These are phyloP conservation scores for Aspergillus unguis DNA, from an alignment of 2,329 filamentous ascomycete species.

Conservation along the genomic window DNA sequence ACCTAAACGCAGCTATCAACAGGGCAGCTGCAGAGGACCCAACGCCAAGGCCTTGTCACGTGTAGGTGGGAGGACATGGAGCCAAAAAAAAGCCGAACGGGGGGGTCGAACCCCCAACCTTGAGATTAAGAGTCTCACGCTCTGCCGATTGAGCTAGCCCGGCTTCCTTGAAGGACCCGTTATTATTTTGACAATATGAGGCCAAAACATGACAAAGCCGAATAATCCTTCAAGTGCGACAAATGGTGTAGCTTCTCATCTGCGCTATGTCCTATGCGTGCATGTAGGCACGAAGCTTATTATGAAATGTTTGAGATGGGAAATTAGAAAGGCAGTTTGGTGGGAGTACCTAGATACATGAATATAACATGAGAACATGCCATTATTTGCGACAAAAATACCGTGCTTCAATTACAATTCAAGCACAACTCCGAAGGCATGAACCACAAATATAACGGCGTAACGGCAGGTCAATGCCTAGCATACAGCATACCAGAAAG, in stretches of 20 bases:
- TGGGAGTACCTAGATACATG: constrained; percentile 3
- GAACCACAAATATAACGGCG: not conserved
- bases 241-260: too few relatives aligned
- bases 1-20: not conserved
- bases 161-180: not conserved
- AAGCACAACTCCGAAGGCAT: not conserved
- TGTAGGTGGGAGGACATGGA: not conserved
- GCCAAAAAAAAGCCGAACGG: not conserved
- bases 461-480: not conserved
- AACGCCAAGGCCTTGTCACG: not conserved
- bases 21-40: constrained; percentile 1
- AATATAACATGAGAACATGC: not conserved
- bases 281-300: too few relatives aligned
- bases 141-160: constrained; percentile 1
- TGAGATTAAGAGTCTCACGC: constrained; percentile 2
- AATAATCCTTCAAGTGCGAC: too few relatives aligned
- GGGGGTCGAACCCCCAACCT: not conserved
- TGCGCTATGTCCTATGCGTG: too few relatives aligned
- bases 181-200: not conserved
- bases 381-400: not conserved
- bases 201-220: not conserved
- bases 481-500: not conserved
- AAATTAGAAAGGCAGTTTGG: not conserved
- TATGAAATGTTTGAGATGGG: too few relatives aligned
- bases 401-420: not conserved